Conservation (phyloP, 2,329 filamentous ascomycete species). For the Diaporthe humulicola region DNA sequence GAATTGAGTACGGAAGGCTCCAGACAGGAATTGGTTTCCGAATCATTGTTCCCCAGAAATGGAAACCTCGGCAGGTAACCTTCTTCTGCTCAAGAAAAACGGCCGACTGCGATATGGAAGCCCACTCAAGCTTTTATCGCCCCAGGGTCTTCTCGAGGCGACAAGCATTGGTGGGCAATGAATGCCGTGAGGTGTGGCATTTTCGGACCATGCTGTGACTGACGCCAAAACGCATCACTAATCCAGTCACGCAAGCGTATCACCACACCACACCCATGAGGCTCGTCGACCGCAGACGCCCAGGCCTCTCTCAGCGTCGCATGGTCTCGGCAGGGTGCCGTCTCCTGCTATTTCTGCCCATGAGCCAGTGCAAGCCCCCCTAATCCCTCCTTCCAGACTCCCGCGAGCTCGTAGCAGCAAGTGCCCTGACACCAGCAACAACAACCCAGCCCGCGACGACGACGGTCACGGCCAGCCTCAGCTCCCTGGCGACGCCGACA, state of each 20-base stretch:
- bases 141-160: background rate
- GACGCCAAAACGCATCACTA: background rate
- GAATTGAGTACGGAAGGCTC: background rate
- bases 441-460: conserved; percentile 47
- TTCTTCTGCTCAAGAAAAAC: background rate
- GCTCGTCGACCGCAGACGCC: background rate
- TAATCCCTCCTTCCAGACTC: background rate
- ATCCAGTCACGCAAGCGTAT: no score
- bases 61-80: background rate
- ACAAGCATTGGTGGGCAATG: background rate
- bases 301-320: background rate
- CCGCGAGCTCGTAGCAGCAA: conserved; percentile 24
- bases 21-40: background rate
- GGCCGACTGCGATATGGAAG: background rate
- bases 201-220: background rate
- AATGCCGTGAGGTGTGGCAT: background rate
- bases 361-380: background rate
- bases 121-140: background rate
- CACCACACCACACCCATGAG: background rate
- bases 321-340: background rate
- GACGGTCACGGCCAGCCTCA: conserved; percentile 35
- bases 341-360: background rate
- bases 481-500: conserved; percentile 46
- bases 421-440: conserved; percentile 47
- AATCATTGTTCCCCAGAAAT: background rate